Evolutionary conservation across 2,329 filamentous ascomycete genomes (phyloP), one percentile per base, ranked within the genome.

Genomic region (Trichocomaceae sp.): DNA sequence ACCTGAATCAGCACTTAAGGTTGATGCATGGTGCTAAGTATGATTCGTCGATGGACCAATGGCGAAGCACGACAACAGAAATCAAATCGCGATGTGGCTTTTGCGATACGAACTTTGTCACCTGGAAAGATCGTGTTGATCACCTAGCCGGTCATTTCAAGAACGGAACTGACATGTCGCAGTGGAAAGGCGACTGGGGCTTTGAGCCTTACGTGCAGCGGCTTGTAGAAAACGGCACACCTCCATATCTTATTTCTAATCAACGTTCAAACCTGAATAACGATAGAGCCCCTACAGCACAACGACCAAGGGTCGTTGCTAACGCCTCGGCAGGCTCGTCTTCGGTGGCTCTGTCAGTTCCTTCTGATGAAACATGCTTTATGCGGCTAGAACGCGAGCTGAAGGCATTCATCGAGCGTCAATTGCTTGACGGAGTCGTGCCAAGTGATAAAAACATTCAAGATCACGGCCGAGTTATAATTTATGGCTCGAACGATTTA

Each of bases 11-110:
- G 61, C 82, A 84, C 64, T 67, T 84, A 31, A 75, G 80, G 35
- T 69, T 84, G 52, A 82, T 83, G 74, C 82, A 84, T 62, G 75
- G 76, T 57, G 79, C 77, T 60, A 80, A 80, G 59, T 77, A 83
- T 65, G 73, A 72, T 2, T 60, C 72, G 1, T 75, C 72, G 51
- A 84, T 83, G 81, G 78, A 83, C 23, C 69, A 70, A 37, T 84
- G 82, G 82, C 81, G 80, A 63, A 78, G 78, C 26, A 76, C 77
- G 49, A 78, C 77, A 3, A 75, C 75, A 15, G 75, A 78, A 50
- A 76, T 84, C 61, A 79, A 77, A 54, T 75, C 73, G 17, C 69
- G 73, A 5, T 76, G 74, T 59, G 74, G 74, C 1, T 75, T 76
- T 58, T 76, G 74, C 57, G 64, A 62, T 15, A 61, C 67, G n/a